Evolutionary conservation across 2,329 filamentous ascomycete species (phyloP), one percentile per base, ranked within the genome.

Genomic region (Arachnomyces sp.): DNA sequence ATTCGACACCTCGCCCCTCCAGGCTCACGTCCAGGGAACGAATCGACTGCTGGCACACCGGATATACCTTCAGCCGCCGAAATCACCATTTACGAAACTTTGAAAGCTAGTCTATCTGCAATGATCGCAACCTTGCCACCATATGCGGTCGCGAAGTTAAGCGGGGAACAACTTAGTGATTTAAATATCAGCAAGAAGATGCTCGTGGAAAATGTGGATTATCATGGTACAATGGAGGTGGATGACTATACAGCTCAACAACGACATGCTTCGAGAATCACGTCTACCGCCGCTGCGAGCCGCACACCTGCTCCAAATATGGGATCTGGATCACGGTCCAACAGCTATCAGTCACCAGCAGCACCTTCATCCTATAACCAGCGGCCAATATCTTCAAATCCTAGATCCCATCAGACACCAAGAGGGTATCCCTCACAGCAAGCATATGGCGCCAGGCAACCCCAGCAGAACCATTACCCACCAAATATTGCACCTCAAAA

Each of bases 151-250:
- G 82, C 88, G 4, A 90, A 92, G 54, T 69, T 95, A 45, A 82
- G 93, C 52, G 87, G 87, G 7, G 84, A 93, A 56, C 84, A 88
- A 59, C 66, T 94, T n/a, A 82, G 82, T 21, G 84, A 88, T 43
- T 69, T 95, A 35, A 82, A 86, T 46, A 83, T 94, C 56, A 90
- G 82, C 64, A 86, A 80, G 34, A 86, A 80, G 56, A 75, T 95
- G 14, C 67, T 86, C 44, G 70, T 93, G 34, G 78, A 84, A 44
- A 79, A 75, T 5, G 79, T 82, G 38, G 79, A 87, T 53, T 85
- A 85, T 59, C 77, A 75, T 47, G 88, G 88, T 3, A 78, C 83
- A 3, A 81, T 93, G 77, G 87, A 93, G 51, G 86, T 90, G 52
- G 87, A 94, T 50, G 83, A 87, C 48, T 72, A 72, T 30, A 75